Evolutionary conservation across 2,329 filamentous ascomycete species (phyloP), one percentile per base, ranked within the genome.

Genomic region (Fusarium pseudoanthophilum): DNA sequence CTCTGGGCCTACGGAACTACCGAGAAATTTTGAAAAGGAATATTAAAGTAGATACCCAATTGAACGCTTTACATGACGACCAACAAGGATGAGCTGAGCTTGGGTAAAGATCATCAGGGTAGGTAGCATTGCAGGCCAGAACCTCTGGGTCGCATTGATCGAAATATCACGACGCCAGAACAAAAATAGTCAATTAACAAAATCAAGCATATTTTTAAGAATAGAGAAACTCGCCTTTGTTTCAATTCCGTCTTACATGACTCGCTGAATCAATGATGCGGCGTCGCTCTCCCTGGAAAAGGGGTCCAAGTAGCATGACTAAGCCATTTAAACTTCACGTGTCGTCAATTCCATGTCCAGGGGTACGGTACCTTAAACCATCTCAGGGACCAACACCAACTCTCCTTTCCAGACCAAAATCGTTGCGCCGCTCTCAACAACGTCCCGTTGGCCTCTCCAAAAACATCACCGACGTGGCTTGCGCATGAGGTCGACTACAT

Each of bases 401-500:
- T 62, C 60, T 40, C 65, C 64, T 70, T 72, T 69, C 49, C 45
- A 55, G 45, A 45, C 5, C 18, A 48, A 53, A 39, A 53, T 48
- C 51, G 64, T 65, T 70, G 64, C 66, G 69, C 69, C 53, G 64
- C 63, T 60, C 26, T 43, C 34, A 63, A 55, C 52, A 69, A 66
- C 43, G 60, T 56, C 49, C 39, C 57, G 64, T 67, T 66, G 64
- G 52, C 49, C 15, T 21, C 51, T 57, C 32, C n/a, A 46, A 46
- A 52, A 69, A 48, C 49, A 37, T 37, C 42, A n/a, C 48, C 52
- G 60, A 61, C 45, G 64, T 59, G 60, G 62, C 59, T 73, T 75
- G 78, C 79, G 81, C 71, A 83, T 83, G 82, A 79, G 75, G 75
- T 77, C 70, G 78, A 73, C 82, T 85, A 85, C 84, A 90, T 89